Evolutionary conservation across 2,329 filamentous ascomycete genomes (phyloP), one percentile per base, ranked within the genome.

Genomic region (Furcasterigmium furcatum): DNA sequence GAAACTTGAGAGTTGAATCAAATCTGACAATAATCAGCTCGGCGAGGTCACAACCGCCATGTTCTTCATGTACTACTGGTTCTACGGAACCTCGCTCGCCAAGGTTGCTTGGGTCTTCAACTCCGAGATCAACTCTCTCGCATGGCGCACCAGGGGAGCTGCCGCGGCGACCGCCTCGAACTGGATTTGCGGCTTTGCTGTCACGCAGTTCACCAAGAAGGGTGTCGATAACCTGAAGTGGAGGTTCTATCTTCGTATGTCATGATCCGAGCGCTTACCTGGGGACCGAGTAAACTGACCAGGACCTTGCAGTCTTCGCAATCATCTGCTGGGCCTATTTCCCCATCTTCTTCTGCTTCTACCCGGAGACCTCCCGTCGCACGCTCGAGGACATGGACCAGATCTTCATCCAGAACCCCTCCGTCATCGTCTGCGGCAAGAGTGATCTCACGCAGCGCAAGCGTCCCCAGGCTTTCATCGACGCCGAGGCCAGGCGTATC

Each of bases 341-440:
- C 25, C 65, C 65, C 12, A 50, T 68, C 32, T 69, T 74, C 5
- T 77, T 71, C 54, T 63, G 73, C 47, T 64, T 79, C 38, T 76
- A 77, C 45, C 73, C 72, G 0, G 74, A 77, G 53, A 77, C 74
- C 2, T 57, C 67, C 6, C 61, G 70, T 39, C 62, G 67, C 9
- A 69, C 72, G 0, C 61, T 77, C 7, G 73, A 77, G 52, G 72
- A 76, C 38, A 74, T 76, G 56, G 71, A 76, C 48, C 58, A 69
- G 45, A 68, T 70, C 34, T 70, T 68, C 47, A 59, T 60, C 29
- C 55, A 55, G 27, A 55, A 60, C 35, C 57, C 57, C 2, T 53
- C 52, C 13, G 35, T 60, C 13, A 52, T 68, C 27, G 65, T 70
- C 13, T 67, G 57, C 25, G 54, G 58, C 21, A 61, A 64, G 43